Percentiles rank a stretch among this genome's conserved stretches.
These are phyloP conservation scores for Talaromyces trachyspermus DNA, from an alignment of 495 filamentous ascomycete genomes.

Conservation along the genomic window DNA sequence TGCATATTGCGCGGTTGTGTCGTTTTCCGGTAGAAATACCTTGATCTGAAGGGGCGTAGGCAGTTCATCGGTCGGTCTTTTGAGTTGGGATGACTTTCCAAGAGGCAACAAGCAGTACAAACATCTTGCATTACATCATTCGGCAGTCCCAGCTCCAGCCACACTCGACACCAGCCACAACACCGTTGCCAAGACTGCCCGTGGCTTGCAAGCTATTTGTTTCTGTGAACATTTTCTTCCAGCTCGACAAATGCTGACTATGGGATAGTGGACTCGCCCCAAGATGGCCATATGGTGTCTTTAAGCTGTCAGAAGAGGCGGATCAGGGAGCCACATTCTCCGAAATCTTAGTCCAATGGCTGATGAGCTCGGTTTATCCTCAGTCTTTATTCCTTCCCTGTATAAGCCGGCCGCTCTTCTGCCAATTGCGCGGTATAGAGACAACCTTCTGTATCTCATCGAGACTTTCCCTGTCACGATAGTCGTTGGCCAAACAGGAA, in stretches of 20 bases:
- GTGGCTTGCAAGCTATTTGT: background rate
- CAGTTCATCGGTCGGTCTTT: too few species aligned
- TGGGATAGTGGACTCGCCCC: background rate
- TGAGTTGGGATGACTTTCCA: too few species aligned
- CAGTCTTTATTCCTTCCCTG: constrained; percentile 64
- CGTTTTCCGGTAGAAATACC: too few species aligned
- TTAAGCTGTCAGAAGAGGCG: background rate
- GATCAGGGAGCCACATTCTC: constrained; percentile 2
- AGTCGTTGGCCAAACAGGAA: constrained; percentile 85
- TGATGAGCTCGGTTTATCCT: constrained; percentile 48
- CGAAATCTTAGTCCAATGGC: constrained; percentile 20
- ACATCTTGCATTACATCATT: background rate
- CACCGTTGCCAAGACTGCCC: background rate
- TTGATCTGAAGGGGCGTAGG: too few species aligned
- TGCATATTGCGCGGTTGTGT: too few species aligned
- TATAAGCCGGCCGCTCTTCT: constrained; percentile 71
- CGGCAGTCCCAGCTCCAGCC: background rate
- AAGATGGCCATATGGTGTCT: background rate
- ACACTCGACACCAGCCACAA: background rate
- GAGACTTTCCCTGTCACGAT: constrained; percentile 74
- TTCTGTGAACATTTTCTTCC: background rate
- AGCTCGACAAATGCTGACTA: background rate
- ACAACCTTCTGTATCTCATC: constrained; percentile 67
- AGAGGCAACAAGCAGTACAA: background rate
- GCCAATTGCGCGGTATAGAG: constrained; percentile 68